A percentile compares a stretch with the other conserved stretches of the same genome.
These are phyloP conservation scores for Microstroma glucosiphilum DNA, from an alignment of 1,284 basidiomycete species.

Conservation along the genomic window DNA sequence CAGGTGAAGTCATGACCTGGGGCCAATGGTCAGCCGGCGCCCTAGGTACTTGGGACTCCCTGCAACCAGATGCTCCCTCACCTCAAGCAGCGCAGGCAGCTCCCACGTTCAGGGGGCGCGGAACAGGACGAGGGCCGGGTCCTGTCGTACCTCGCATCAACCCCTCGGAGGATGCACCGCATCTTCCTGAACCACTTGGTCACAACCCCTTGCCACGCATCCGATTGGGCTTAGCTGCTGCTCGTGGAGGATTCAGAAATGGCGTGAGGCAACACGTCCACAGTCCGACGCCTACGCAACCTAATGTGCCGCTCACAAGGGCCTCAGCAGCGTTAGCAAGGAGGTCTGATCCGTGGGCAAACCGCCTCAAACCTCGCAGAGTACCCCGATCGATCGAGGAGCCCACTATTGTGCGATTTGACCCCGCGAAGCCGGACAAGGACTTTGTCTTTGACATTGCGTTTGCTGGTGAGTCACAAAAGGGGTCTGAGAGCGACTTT, in stretches of 20 bases:
- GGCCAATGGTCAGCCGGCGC: slow-evolving; percentile 71
- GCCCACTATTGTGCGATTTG: not conserved
- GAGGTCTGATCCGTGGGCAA: not conserved
- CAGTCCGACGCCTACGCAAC: too few relatives aligned
- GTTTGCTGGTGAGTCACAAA: slow-evolving; percentile 18
- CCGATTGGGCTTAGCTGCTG: too few relatives aligned
- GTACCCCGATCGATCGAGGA: slow-evolving; percentile 1
- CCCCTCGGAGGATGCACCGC: too few relatives aligned
- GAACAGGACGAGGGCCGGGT: not conserved
- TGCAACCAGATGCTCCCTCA: slow-evolving; percentile 45
- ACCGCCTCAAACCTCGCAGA: not conserved
- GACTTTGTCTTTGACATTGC: slow-evolving; percentile 29
- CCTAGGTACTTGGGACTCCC: slow-evolving; percentile 63
- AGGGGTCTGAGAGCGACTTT: not conserved
- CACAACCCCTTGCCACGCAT: too few relatives aligned
- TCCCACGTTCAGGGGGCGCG: not conserved
- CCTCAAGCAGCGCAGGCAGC: slow-evolving; percentile 4
- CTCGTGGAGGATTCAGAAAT: too few relatives aligned
- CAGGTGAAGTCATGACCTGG: slow-evolving; percentile 76
- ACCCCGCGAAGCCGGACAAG: not conserved
- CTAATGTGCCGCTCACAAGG: too few relatives aligned
- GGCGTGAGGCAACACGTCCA: too few relatives aligned
- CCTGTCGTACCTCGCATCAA: too few relatives aligned
- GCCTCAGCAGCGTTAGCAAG: not conserved
- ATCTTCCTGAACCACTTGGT: too few relatives aligned